phyloP scores from a whole-genome alignment of 768 basidiomycete species.

The Leccinum broughii region DNA sequence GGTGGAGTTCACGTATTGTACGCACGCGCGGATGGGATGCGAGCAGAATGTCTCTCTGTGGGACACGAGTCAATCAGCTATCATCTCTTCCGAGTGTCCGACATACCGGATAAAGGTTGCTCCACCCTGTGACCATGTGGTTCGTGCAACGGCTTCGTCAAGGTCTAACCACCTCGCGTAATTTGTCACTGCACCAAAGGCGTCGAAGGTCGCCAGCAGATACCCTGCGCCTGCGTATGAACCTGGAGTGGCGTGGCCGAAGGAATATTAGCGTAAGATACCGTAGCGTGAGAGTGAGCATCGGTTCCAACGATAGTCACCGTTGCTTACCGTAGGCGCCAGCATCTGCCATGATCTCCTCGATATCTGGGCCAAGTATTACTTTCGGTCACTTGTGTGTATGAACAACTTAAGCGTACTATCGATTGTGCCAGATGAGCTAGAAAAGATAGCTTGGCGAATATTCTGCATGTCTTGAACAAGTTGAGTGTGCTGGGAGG shows the following conservation, averaged over 20 bases:
- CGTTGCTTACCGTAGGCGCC: slow-evolving; percentile 58
- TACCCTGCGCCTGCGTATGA: slow-evolving; percentile 70
- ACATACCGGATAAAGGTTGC: slow-evolving; percentile 50
- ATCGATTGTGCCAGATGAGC: slow-evolving; percentile 57
- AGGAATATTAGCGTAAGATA: slow-evolving; percentile 1
- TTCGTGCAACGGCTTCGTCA: slow-evolving; percentile 57
- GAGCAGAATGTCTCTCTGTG: slow-evolving; percentile 64
- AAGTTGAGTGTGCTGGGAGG: slow-evolving; percentile 43
- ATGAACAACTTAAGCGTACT: slow-evolving; percentile 35
- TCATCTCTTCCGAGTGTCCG: background rate
- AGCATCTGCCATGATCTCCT: slow-evolving; percentile 49
- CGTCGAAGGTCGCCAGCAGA: slow-evolving; percentile 50
- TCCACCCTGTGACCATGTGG: slow-evolving; percentile 58
- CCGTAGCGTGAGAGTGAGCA: background rate
- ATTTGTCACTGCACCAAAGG: slow-evolving; percentile 35
- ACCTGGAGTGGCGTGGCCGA: slow-evolving; percentile 41
- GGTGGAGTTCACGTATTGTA: slow-evolving; percentile 51
- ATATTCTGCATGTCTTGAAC: slow-evolving; percentile 52
- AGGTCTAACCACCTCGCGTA: slow-evolving; percentile 72
- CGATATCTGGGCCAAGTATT: slow-evolving; percentile 44
- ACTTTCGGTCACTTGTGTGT: slow-evolving; percentile 2
- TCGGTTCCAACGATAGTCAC: background rate
- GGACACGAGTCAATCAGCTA: slow-evolving; percentile 3
- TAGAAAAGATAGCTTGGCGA: slow-evolving; percentile 58
- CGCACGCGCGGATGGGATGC: slow-evolving; percentile 59